Base-by-base conservation (phyloP, 2,329 filamentous ascomycete species). In the Plectosphaerella sp. region DNA sequence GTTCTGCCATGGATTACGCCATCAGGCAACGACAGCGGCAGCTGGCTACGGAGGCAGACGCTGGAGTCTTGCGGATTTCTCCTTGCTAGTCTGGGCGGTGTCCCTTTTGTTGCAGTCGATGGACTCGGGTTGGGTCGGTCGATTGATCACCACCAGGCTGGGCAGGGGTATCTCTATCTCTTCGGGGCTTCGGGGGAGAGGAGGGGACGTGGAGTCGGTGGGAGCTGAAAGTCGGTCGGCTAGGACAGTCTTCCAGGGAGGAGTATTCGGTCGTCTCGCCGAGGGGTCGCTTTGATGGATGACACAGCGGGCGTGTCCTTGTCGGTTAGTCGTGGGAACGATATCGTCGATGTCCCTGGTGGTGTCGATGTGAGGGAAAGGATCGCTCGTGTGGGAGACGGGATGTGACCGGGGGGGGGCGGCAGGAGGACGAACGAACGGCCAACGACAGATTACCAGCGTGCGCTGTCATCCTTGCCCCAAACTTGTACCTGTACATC, bases 1-100 rank as follows among this genome's bases (percentile, higher is more conserved):
- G 80, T 78, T 83, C 80, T 82, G 80, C 80, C 81, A 84, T 84
- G 78, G 77, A 80, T 80, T 83, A 84, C 80, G 80, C 80, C 80
- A 84, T 84, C 70, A 74, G 78, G 73, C 77, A 33, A 73, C 69
- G 70, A 33, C 50, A 46, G 48, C 50, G 43, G 25, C 37, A 25
- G 48, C 48, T 33, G 39, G 48, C 48, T 41, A 42, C 18, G 39
- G 15, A 14, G 7, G 20, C 48, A 35, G 41, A 43, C 18, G 15
- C n/a, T 20, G 28, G 28, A 22, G 15, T 18, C 41, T 39, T 16
- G 6, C 28, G 28, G 28, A 39, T 15, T 16, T 39, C 37, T 39
- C 16, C 15, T 39, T 7, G 16, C 37, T 39, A 39, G 3, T 39
- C 37, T 39, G 37, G 37, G 37, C 37, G 37, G 28, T 33, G 11